These are phyloP conservation scores for Alternaria conjuncta DNA, from an alignment of 2,329 filamentous ascomycete genomes.

Conservation along the genomic window DNA sequence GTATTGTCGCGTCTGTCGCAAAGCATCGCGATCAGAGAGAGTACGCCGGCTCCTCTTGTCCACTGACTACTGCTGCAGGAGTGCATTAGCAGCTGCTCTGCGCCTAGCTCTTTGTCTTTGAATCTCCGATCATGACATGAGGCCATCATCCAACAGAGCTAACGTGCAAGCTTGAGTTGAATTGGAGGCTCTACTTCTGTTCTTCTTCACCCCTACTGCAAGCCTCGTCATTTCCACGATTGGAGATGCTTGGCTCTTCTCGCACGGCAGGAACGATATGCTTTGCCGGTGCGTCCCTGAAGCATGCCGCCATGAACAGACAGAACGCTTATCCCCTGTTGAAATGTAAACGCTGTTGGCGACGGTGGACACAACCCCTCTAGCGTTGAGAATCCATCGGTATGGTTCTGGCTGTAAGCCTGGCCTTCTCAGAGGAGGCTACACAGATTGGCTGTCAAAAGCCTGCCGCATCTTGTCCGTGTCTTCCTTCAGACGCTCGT, in stretches of 20 bases:
- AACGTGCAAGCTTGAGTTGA: constrained; percentile 2
- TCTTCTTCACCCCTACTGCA: constrained; percentile 20
- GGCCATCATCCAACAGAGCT: background rate
- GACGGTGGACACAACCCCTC: constrained; percentile 4
- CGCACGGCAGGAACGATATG: constrained; percentile 6
- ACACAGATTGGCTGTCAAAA: constrained; percentile 10
- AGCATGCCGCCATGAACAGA: background rate
- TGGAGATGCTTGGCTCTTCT: constrained; percentile 11
- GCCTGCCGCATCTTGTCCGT: constrained; percentile 7
- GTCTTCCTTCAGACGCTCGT: constrained; percentile 4
- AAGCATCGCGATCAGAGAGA: background rate
- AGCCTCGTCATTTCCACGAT: constrained; percentile 18
- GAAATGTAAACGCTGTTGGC: background rate
- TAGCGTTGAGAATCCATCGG: background rate
- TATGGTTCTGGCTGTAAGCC: background rate
- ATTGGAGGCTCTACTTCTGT: constrained; percentile 8
- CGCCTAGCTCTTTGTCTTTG: constrained; percentile 5
- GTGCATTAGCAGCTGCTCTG: constrained; percentile 1
- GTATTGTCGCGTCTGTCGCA: constrained; percentile 1
- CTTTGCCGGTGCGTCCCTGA: background rate
- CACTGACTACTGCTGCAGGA: background rate
- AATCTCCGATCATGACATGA: constrained; percentile 9
- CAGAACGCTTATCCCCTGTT: constrained; percentile 3
- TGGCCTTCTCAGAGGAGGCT: background rate
- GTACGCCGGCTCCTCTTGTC: constrained; percentile 20